Base-by-base conservation (phyloP, 768 basidiomycete genomes). In the Lactarius sanguifluus region DNA sequence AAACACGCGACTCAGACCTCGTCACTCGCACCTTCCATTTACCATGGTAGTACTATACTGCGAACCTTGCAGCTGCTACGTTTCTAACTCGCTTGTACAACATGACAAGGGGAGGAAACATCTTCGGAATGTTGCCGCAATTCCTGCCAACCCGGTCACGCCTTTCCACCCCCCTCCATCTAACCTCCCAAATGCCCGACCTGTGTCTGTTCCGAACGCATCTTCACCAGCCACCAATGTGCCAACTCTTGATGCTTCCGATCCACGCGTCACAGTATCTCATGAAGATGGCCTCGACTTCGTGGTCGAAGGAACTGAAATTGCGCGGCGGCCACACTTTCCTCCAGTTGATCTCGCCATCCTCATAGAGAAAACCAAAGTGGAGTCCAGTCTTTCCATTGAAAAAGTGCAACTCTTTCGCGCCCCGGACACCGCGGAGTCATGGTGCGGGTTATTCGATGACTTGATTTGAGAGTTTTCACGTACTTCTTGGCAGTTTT, bases 31-130 rank as follows among this genome's bases (percentile, higher is more conserved):
- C 5, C 55, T 61, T 50, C 60, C 60, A 61, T 61, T 61, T 20
- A 10, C 36, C 65, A 62, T 52, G 57, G 47, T 58, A 43, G 30
- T 30, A 20, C n/a, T n/a, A n/a, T 59, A 58, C 25, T 67, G 66
- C 20, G 6, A 70, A 16, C 32, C 55, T 1, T 76, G 75, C 65
- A 20, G 65, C 10, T 63, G 66, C 18, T n/a, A 30, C 0, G 28
- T 52, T 1, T 59, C 32, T 18, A 6, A 47, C 5, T 30, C 25
- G 28, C 18, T 59, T 40, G 3, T 5, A 7, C 57, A 55, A 64
- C 66, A 67, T 30, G 1, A 38, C 5, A 67, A 2, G 3, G 50
- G 62, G 52, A 63, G 3, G 32, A 30, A 13, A 5, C 66, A 67
- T 15, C 61, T 67, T 23, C 32, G 20, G 20, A 62, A 64, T 23